phyloP scores from a whole-genome alignment of 2,329 filamentous ascomycete genomes.

The Colletotrichum sp. region DNA sequence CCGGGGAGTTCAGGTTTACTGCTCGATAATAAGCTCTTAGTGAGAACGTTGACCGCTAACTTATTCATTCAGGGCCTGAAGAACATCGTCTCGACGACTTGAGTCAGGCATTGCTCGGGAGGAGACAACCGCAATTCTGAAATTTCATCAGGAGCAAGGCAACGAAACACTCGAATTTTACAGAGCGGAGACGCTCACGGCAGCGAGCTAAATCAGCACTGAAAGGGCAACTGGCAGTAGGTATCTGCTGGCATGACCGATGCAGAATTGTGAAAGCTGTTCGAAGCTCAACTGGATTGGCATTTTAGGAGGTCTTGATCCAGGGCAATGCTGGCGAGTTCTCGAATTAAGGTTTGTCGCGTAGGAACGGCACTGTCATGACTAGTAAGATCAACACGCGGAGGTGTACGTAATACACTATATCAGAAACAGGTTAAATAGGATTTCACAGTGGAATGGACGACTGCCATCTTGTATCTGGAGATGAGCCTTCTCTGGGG shows the following conservation, averaged over 20 bases:
- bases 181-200: not conserved
- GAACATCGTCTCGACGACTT: accelerated
- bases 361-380: not conserved
- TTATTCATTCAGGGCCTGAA: not conserved
- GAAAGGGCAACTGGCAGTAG: not conserved
- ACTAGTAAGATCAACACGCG: not conserved
- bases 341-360: not conserved
- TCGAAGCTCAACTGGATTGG: accelerated
- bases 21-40: not conserved
- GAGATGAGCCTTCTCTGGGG: too few species aligned
- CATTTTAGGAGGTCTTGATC: not conserved
- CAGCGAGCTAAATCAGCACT: not conserved
- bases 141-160: not conserved
- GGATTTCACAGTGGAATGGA: too few species aligned
- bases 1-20: not conserved
- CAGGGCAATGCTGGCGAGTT: not conserved
- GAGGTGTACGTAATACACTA: not conserved
- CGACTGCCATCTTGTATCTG: too few species aligned
- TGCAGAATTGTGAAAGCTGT: not conserved
- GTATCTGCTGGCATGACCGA: not conserved
- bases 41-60: not conserved
- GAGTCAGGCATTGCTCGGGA: not conserved
- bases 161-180: not conserved
- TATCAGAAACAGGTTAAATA: not conserved
- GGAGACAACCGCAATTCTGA: not conserved